Evolutionary conservation across 164 flowering plant genomes (phyloP).

Genomic region (Stephania japonica): DNA sequence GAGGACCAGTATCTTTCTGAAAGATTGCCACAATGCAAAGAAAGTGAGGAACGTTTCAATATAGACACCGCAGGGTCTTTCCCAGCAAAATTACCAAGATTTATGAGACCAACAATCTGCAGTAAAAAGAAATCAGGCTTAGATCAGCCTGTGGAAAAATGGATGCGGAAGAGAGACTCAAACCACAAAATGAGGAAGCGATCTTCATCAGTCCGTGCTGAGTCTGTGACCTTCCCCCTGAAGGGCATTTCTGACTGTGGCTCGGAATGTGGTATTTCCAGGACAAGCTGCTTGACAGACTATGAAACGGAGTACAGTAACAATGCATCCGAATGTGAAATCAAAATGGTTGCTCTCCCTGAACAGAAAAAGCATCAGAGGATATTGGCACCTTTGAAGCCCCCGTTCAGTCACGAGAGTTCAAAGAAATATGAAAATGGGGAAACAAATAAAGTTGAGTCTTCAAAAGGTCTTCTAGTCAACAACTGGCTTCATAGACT

Average conservation of each 20-base stretch:
- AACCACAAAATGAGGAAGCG: conserved; percentile 24
- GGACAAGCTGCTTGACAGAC: conserved; percentile 36
- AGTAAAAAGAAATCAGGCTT: conserved; percentile 37
- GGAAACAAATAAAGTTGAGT: conserved; percentile 7
- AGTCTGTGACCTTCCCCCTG: conserved; percentile 34
- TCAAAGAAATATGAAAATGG: conserved; percentile 5
- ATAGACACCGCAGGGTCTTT: conserved; percentile 13
- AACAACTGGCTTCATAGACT: conserved; percentile 33
- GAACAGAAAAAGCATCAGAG: conserved; percentile 17
- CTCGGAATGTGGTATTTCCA: conserved; percentile 42
- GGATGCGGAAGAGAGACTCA: conserved; percentile 11
- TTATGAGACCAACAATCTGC: conserved; percentile 59
- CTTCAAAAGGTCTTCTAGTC: conserved; percentile 17
- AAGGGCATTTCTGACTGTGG: conserved; percentile 29
- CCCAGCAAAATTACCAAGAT: conserved; percentile 34
- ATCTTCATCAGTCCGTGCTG: conserved; percentile 28
- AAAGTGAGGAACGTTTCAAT: background rate
- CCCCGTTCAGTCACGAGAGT: conserved; percentile 7
- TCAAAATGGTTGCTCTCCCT: conserved; percentile 23
- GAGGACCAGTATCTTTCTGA: conserved; percentile 17
- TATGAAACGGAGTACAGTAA: conserved; percentile 37
- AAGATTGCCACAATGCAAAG: conserved; percentile 18
- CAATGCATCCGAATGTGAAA: conserved; percentile 36
- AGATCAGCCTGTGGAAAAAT: conserved; percentile 14
- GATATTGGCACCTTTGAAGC: conserved; percentile 12